A percentile compares a stretch with the other conserved stretches of the same genome.
Evolutionary conservation across 768 basidiomycete species (phyloP).

Genomic region (Xanthoconium purpureum): DNA sequence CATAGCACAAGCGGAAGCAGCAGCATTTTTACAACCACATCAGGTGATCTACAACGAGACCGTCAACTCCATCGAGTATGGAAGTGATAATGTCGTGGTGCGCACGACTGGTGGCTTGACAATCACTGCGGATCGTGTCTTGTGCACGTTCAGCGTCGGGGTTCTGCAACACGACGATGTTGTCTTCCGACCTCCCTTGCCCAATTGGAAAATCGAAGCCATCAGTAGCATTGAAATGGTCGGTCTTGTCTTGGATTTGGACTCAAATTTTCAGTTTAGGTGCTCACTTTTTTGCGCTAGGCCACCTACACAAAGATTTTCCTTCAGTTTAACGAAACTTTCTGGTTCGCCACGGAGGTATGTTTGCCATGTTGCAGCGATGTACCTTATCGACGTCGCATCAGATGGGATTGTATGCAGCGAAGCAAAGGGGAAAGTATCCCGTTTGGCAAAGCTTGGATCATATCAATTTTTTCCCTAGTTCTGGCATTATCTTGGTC

Average conservation of each 20-base stretch:
- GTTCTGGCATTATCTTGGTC: slow-evolving; percentile 45
- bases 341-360: slow-evolving; percentile 54
- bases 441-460: slow-evolving; percentile 69
- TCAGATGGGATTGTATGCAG: slow-evolving; percentile 52
- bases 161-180: slow-evolving; percentile 67
- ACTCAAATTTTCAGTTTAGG: background rate
- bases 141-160: slow-evolving; percentile 69
- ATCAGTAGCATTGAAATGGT: slow-evolving; percentile 63
- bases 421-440: slow-evolving; percentile 55
- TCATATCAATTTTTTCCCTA: slow-evolving; percentile 54
- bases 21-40: slow-evolving; percentile 45
- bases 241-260: background rate
- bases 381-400: background rate
- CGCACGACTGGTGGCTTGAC: slow-evolving; percentile 41
- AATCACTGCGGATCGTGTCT: slow-evolving; percentile 52
- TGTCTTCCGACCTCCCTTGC: slow-evolving; percentile 50
- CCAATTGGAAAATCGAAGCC: slow-evolving; percentile 62
- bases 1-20: slow-evolving; percentile 55
- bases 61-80: slow-evolving; percentile 47
- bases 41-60: slow-evolving; percentile 52
- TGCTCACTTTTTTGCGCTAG: slow-evolving; percentile 19
- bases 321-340: slow-evolving; percentile 57
- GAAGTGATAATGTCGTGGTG: slow-evolving; percentile 44
- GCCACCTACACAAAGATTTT: slow-evolving; percentile 68
- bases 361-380: background rate